Conservation (phyloP, 2,329 filamentous ascomycete species). For the Fusarium gaditjirri region DNA sequence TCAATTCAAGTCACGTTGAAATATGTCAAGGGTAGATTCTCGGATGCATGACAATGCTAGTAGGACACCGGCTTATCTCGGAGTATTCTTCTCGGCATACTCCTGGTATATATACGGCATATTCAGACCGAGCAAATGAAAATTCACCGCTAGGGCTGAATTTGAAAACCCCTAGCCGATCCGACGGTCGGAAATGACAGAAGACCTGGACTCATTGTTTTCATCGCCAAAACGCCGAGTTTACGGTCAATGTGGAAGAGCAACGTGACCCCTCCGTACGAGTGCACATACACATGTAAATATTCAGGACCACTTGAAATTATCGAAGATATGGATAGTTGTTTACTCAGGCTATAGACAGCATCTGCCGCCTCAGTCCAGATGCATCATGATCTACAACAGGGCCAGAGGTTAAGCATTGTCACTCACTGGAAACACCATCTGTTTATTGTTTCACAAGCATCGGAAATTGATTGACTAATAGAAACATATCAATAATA, state of each 20-base stretch:
- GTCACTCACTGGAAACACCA: neutral
- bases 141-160: rapidly evolving
- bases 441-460: rapidly evolving
- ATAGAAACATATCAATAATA: rapidly evolving
- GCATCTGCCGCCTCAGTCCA: rapidly evolving
- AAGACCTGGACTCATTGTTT: neutral
- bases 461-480: rapidly evolving
- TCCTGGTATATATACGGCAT: neutral
- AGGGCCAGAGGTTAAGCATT: no score
- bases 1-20: rapidly evolving
- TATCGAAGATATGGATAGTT: rapidly evolving
- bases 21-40: rapidly evolving
- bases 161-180: neutral
- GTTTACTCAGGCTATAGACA: rapidly evolving
- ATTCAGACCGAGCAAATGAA: neutral
- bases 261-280: rapidly evolving
- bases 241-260: no score
- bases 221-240: neutral
- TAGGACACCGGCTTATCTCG: neutral
- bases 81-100: neutral
- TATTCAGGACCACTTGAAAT: rapidly evolving
- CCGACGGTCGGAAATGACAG: rapidly evolving
- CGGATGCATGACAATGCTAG: rapidly evolving
- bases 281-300: neutral
- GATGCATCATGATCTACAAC: neutral